Conservation (phyloP, 2,329 filamentous ascomycete genomes). For the Neopestalotiopsis sp. region DNA sequence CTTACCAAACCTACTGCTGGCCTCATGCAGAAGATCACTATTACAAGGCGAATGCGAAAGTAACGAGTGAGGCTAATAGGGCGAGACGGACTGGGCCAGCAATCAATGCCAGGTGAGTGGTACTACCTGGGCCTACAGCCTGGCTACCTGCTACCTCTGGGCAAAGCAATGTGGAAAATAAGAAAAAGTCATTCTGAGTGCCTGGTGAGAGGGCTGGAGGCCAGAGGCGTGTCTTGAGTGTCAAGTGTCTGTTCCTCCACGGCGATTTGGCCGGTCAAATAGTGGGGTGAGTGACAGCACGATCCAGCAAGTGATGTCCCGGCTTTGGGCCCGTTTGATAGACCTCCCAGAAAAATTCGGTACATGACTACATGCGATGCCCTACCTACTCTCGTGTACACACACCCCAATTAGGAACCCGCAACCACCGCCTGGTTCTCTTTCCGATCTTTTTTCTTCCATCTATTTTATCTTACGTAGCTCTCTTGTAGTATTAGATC, state of each 20-base stretch:
- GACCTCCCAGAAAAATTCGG: neutral
- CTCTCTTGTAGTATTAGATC: too few relatives aligned
- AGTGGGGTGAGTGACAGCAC: constrained; percentile 47
- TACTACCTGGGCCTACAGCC: too few relatives aligned
- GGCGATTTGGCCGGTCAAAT: constrained; percentile 65
- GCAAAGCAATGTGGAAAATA: too few relatives aligned
- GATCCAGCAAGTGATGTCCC: constrained; percentile 17
- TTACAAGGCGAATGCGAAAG: neutral
- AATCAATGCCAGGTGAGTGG: too few relatives aligned
- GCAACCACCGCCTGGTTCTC: neutral
- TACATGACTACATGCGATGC: neutral
- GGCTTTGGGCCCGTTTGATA: neutral
- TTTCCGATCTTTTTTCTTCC: too few relatives aligned
- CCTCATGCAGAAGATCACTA: neutral
- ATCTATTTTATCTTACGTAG: too few relatives aligned
- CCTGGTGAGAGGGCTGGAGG: constrained; percentile 9
- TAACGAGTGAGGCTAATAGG: constrained; percentile 17
- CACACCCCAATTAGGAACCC: neutral
- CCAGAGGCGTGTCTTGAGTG: constrained; percentile 34
- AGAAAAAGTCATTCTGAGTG: too few relatives aligned
- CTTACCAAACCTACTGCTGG: neutral
- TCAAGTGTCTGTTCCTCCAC: constrained; percentile 34
- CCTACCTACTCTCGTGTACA: neutral
- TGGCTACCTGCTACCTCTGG: constrained; percentile 10
- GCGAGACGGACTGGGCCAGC: neutral